phyloP scores from a whole-genome alignment of 2,329 filamentous ascomycete species.

The Aureobasidium melanogenum region DNA sequence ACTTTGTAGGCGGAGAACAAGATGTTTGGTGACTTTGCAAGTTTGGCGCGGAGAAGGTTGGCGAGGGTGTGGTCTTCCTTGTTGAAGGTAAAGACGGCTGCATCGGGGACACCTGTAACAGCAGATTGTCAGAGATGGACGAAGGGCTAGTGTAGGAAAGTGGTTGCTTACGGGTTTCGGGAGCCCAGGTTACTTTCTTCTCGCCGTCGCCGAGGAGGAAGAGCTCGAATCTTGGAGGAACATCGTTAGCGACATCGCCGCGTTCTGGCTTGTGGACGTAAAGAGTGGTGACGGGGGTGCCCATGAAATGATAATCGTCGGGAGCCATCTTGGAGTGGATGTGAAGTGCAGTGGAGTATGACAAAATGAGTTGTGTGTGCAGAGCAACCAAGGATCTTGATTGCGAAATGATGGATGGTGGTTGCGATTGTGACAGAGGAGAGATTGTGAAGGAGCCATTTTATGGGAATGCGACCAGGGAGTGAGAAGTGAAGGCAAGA shows the following conservation, averaged over 20 bases:
- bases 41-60: slow-evolving; percentile 77
- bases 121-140: neutral
- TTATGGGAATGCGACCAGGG: neutral
- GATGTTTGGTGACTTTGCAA: slow-evolving; percentile 76
- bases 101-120: slow-evolving; percentile 72
- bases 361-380: neutral
- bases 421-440: neutral
- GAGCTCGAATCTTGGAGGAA: slow-evolving; percentile 67
- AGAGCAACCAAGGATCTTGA: neutral
- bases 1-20: slow-evolving; percentile 87
- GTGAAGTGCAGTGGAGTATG: neutral
- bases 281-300: slow-evolving; percentile 16
- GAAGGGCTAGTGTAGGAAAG: neutral
- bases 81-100: slow-evolving; percentile 88
- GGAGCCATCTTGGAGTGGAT: neutral
- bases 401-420: neutral
- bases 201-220: slow-evolving; percentile 82
- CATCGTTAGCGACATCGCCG: slow-evolving; percentile 21
- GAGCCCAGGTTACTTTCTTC: slow-evolving; percentile 84
- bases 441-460: neutral
- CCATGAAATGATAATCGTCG: slow-evolving; percentile 14
- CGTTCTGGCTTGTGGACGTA: neutral
- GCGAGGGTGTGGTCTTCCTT: slow-evolving; percentile 96
- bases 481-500: neutral
- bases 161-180: slow-evolving; percentile 68